Evolutionary conservation across 1,139 yeast species (phyloP), one percentile per base, ranked within the genome.

Genomic region (Groenewaldozyma sp.): DNA sequence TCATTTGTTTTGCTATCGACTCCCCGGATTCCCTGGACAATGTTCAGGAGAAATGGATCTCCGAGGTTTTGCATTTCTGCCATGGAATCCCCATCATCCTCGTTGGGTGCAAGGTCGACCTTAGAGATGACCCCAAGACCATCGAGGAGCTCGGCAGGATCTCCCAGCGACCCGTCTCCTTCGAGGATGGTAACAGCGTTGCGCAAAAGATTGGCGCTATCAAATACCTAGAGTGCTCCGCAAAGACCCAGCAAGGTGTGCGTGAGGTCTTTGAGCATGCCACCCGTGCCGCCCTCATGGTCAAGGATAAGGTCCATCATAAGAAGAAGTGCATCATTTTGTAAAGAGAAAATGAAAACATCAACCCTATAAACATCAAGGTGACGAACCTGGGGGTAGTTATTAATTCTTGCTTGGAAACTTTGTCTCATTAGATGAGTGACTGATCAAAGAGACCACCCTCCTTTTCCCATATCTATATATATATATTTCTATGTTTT

Each of bases 1-100:
- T 87, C 62, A 84, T 87, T 56, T 86, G 95, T 72, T 87, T 86
- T 71, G 79, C 95, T 20, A 76, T 87, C 50, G 94, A 84, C 62
- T 74, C 88, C 31, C 96, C 95, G 48, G 95, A 86, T 65, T 83
- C 95, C 24, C 73, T 87, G 53, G 94, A 84, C 58, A 87, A 87
- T 64, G 95, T 86, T 48, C 86, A 82, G 69, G 94, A 83, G 65
- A 84, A 86, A 53, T 87, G 96, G 96, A 82, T 84, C 54, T 79
- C 93, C 44, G 96, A 87, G 68, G 94, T 87, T 41, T 70, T 82
- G 62, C 95, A 86, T 65, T 86, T 84, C 73, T 87, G 95, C 67
- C 95, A 82, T 60, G 94, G 94, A 60, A 91, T 86, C 42, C 96
- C 96, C 56, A 83, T 86, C 65, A 84, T 87, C 54, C 70, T 81